Base-by-base conservation (phyloP, 1,284 basidiomycete genomes). In the Sanghuangporus weigelae region DNA sequence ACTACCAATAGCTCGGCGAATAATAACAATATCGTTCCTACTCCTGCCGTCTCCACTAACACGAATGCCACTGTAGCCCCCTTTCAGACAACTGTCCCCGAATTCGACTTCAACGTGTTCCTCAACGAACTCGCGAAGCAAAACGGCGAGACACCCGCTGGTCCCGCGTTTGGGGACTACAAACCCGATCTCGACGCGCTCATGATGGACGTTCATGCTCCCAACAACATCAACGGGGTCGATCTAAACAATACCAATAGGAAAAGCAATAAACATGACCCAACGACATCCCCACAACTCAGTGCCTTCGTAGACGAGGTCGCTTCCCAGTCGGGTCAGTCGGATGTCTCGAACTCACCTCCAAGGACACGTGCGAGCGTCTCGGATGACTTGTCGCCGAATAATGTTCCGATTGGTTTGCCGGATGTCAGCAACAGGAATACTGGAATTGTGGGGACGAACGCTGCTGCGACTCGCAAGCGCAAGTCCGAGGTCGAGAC, bases 101-200 rank as follows among this genome's bases (percentile, higher is more conserved):
- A 82, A 62, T 79, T 80, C 67, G 81, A 83, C 69, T 79, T 83
- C 66, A 79, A 82, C 62, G 72, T 80, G 39, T 81, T 82, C 69
- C 67, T 83, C 60, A 76, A 72, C 62, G 73, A 75, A 64, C 73
- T 77, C 61, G 69, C 71, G 36, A 66, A 70, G 46, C 67, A 65
- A 57, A 63, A 66, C 35, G 39, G n/a, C 21, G 44, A 26, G 19
- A 49, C 12, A 7, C 19, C 19, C n/a, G 12, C 23, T 46, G 14
- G 51, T 39, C 40, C 21, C 14, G 35, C 5, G 16, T 36, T 55
- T 26, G 38, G 26, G 19, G 67, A 67, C 53, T 63, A 67, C 51
- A 50, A 54, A 21, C 14, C 49, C 19, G 48, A 51, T 36, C n/a
- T 49, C 11, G 38, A 35, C 26, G 40, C 39, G 12, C 19, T 26